phyloP scores from a whole-genome alignment of 352 stramenopile species.

The Globisporangium takayamanum region DNA sequence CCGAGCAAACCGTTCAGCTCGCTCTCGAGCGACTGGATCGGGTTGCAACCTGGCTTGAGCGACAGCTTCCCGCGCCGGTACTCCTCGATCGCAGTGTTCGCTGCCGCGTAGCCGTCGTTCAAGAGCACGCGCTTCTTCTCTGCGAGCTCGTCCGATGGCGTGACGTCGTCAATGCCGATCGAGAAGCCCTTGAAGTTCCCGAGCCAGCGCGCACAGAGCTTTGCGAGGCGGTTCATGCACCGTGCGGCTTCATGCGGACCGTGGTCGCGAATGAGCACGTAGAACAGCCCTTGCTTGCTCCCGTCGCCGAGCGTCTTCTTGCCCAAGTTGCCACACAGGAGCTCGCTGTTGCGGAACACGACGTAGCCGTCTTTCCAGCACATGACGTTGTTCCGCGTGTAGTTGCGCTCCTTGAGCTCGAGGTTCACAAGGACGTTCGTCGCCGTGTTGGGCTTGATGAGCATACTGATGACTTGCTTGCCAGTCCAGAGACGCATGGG shows the following conservation, averaged over 20 bases:
- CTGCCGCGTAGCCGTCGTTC: conserved; percentile 74
- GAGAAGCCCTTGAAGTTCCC: conserved; percentile 97
- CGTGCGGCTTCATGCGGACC: conserved; percentile 87
- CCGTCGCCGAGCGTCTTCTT: conserved; percentile 99
- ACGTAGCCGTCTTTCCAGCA: conserved; percentile 98
- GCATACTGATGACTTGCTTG: conserved; percentile 94
- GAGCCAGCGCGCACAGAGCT: conserved; percentile 96
- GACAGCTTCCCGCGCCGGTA: conserved; percentile 92
- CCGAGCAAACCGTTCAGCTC: conserved; percentile 97
- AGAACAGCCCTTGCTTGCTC: conserved; percentile 97
- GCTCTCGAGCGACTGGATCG: conserved; percentile 97
- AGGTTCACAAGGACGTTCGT: conserved; percentile 79
- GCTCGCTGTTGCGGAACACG: conserved; percentile 95
- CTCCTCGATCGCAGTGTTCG: conserved; percentile 90
- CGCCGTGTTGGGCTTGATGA: conserved; percentile 87
- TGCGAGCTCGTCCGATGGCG: conserved; percentile 91
- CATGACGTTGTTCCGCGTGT: conserved; percentile 92
- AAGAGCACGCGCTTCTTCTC: conserved; percentile 95
- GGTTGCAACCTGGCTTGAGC: conserved; percentile 95
- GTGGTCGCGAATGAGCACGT: conserved; percentile 97
- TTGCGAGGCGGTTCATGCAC: conserved; percentile 98
- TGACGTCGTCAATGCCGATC: conserved; percentile 99
- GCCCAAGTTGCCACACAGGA: conserved; percentile 96
- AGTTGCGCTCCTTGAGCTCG: conserved; percentile 95
- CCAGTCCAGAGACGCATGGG: conserved; percentile 95